Evolutionary conservation across 208 protist genomes (phyloP), one percentile per base, ranked within the genome.

Genomic region (Trypanosoma platydactyli): DNA sequence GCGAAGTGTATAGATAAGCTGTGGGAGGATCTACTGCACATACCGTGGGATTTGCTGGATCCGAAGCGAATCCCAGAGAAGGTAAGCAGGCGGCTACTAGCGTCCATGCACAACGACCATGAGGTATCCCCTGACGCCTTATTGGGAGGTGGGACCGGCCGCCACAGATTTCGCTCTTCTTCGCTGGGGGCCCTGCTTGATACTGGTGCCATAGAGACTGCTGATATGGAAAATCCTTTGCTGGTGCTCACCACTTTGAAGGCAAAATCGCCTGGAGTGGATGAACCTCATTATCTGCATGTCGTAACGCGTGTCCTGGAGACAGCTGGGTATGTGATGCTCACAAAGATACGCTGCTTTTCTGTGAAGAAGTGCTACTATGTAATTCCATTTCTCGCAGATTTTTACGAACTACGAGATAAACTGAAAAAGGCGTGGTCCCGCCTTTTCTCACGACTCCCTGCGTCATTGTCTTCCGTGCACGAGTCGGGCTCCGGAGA

Each of bases 11-110:
- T 71, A 15, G 62, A 73, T 0, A 24, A 70, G 0, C 27, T 77
- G 1, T 63, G 59, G 53, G 55, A 27, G 33, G 80, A 86, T 48
- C 41, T 64, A 12, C 72, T 92, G 45, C 55, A 77, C 30, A 83
- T 87, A 54, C 72, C 82, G 30, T 89, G 80, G 78, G 76, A 86
- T 38, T 27, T 75, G 42, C 20, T 92, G 15, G 33, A 77, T 48
- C 80, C 78, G 33, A 76, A 70, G 42, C 20, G 41, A 29, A 62
- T 73, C 33, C 40, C 60, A 22, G 60, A 67, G 16, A 59, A 57
- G 38, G 68, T 71, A 25, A 27, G 48, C 29, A 30, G 20, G 15
- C 25, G 24, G 9, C 44, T 71, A 38, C 13, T 71, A 27, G 54
- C 42, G 12, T 25, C 48, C 33, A 46, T 48, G 38, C n/a, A 40